Evolutionary conservation across 2,329 filamentous ascomycete species (phyloP).

Genomic region (Hymenoscyphus linearis): DNA sequence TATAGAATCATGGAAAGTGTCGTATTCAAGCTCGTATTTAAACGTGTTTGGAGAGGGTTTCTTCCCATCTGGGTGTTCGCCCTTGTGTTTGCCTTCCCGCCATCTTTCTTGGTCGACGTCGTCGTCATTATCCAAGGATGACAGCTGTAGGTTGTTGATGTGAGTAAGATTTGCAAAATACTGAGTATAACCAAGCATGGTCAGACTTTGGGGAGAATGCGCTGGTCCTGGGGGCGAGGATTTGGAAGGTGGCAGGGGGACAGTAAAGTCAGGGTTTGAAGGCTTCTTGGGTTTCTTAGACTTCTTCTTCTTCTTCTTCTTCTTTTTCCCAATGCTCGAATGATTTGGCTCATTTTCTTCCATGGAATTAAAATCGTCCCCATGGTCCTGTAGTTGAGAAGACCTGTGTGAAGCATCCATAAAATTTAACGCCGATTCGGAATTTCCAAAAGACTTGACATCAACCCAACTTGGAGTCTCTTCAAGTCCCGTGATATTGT

Average conservation of each 20-base stretch:
- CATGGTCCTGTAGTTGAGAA: not conserved
- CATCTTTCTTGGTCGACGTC: slow-evolving; percentile 43
- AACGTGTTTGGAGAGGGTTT: slow-evolving; percentile 60
- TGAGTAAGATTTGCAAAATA: slow-evolving; percentile 92
- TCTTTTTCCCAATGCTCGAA: slow-evolving; percentile 24
- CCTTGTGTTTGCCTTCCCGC: slow-evolving; percentile 59
- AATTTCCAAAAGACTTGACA: slow-evolving; percentile 2
- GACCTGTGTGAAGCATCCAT: slow-evolving; percentile 13
- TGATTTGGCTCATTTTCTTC: not conserved
- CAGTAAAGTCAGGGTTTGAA: slow-evolving; percentile 49
- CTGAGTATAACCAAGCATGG: slow-evolving; percentile 75
- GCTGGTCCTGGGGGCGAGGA: slow-evolving; percentile 76
- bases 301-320: slow-evolving; percentile 40
- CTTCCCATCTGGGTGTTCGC: slow-evolving; percentile 49
- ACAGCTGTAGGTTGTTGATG: slow-evolving; percentile 56
- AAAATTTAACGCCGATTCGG: slow-evolving; percentile 14
- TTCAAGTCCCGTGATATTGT: slow-evolving; percentile 64
- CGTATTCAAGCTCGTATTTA: slow-evolving; percentile 77
- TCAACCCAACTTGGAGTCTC: slow-evolving; percentile 21
- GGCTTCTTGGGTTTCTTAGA: slow-evolving; percentile 32
- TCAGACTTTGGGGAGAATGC: slow-evolving; percentile 79
- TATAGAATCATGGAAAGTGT: slow-evolving; percentile 68
- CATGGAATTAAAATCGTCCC: slow-evolving; percentile 5
- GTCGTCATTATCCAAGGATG: slow-evolving; percentile 23
- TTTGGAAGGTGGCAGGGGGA: slow-evolving; percentile 70